Evolutionary conservation across 805 yeast species (phyloP), one percentile per base, ranked within the genome.

Genomic region (Ogataea trehalophila): DNA sequence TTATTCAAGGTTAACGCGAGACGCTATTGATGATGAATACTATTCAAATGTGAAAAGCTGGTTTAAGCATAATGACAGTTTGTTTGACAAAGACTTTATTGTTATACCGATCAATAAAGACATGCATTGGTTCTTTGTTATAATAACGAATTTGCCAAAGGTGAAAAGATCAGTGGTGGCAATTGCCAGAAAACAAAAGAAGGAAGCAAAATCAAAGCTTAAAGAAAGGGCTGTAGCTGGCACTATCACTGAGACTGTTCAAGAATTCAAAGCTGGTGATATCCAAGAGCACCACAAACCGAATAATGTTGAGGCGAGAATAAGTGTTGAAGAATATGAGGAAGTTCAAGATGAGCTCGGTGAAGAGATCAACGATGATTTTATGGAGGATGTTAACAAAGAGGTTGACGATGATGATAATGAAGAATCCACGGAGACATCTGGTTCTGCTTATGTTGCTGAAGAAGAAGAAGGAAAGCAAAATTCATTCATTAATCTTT

Each of bases 51-150:
- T 88, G 15, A 79, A 77, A 54, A 74, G 84, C 41, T 94, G 98
- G 98, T 78, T 94, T 11, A 71, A 76, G 39, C 84, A 84, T 53
- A 66, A 85, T 8, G 85, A 88, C 52, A 49, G 45, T 2, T 63
- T 83, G 2, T 74, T 81, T 64, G 71, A 69, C 17, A 83, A 75
- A 58, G 75, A 79, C 40, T 80, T 75, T 57, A 69, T 89, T 2
- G 74, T 91, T 2, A 72, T 92, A 11, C 99, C 99, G 0, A 82
- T 94, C 8, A 87, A 88, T 63, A 87, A 83, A 52, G 76, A 75
- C 37, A 71, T 78, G 37, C 99, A 94, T 67, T 94, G 99, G 99
- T 87, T 82, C 60, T 82, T 91, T 41, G 83, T 87, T 26, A 76
- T 92, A 4, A 77, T 92, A 4, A 72, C 80, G 48, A 76, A 84